These are phyloP conservation scores for Tricholoma sp. DNA, from an alignment of 768 basidiomycete species.

Conservation along the genomic window DNA sequence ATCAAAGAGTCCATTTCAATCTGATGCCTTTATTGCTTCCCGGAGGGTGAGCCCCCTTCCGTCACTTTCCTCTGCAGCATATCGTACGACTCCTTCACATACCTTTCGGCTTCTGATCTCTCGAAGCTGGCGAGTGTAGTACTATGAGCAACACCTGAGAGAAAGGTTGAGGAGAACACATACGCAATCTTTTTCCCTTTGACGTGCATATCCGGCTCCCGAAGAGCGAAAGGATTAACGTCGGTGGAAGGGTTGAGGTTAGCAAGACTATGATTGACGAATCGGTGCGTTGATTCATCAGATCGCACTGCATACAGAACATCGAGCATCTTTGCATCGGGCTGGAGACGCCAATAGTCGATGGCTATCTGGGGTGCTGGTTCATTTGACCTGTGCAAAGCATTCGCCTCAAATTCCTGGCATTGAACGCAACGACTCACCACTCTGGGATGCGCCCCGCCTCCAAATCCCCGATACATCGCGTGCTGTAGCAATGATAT, in stretches of 20 bases:
- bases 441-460: constrained; percentile 78
- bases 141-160: constrained; percentile 6
- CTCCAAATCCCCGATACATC: constrained; percentile 80
- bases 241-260: constrained; percentile 74
- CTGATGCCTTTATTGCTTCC: background rate
- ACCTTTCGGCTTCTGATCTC: constrained; percentile 59
- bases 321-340: constrained; percentile 76
- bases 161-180: constrained; percentile 21
- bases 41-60: constrained; percentile 1
- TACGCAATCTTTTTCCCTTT: constrained; percentile 77
- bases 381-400: constrained; percentile 47
- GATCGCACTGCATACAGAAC: constrained; percentile 89
- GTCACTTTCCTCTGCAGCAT: constrained; percentile 37
- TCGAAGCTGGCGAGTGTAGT: constrained; percentile 57
- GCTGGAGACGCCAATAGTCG: constrained; percentile 85
- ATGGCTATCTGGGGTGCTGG: constrained; percentile 87
- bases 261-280: constrained; percentile 94
- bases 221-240: constrained; percentile 85
- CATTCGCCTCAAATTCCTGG: background rate
- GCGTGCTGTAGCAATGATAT: constrained; percentile 50
- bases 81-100: constrained; percentile 56
- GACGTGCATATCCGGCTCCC: constrained; percentile 81
- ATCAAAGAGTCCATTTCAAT: too few relatives aligned
- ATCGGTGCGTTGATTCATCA: constrained; percentile 90
- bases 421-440: constrained; percentile 32